Base-by-base conservation (phyloP, 768 basidiomycete genomes). In the Suillus bovinus region DNA sequence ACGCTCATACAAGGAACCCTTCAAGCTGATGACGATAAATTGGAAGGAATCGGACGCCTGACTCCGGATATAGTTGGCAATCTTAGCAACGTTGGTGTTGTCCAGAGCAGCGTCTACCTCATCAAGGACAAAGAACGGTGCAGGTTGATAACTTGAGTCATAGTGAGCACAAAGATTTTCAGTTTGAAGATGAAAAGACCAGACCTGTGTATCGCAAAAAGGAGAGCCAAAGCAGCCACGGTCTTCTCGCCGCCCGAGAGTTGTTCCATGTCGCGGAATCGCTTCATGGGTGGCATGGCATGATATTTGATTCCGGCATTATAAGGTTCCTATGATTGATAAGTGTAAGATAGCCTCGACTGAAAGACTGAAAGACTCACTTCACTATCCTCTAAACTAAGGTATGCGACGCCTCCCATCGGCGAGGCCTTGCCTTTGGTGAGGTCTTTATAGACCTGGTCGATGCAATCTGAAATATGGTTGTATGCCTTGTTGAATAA, bases 261-360 rank as follows among this genome's bases (percentile, higher is more conserved):
- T 73, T 99, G 96, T 63, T 98, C 96, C 96, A 99, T 99, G 72
- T 99, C 97, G 64, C 96, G 85, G 83, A 99, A 99, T 2, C 95
- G 91, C 74, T 99, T 99, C 90, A 98, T 96, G 0, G 97, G 97
- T 0, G 97, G 97, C 97, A 99, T 99, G 1, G 96, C 96, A 71
- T 99, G 96, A 72, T 99, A 99, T 75, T 97, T 98, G 79, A 99
- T 93, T 59, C 97, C 94, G 41, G 85, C 87, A 24, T 80, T 81
- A 66, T 94, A 94, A 1, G 93, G 93, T 76, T 93, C 91, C 91
- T 91, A 64, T 58, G 16, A 64, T 64, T 46, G 42, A 55, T 11
- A 9, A 24, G 9, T 9, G 34, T 39, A 47, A 56, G 46, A 31
- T 53, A 1, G 3, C 24, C 7, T 14, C 38, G 16, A 34, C 73